Evolutionary conservation across 768 basidiomycete species (phyloP).

Genomic region (Daedalea quercina): DNA sequence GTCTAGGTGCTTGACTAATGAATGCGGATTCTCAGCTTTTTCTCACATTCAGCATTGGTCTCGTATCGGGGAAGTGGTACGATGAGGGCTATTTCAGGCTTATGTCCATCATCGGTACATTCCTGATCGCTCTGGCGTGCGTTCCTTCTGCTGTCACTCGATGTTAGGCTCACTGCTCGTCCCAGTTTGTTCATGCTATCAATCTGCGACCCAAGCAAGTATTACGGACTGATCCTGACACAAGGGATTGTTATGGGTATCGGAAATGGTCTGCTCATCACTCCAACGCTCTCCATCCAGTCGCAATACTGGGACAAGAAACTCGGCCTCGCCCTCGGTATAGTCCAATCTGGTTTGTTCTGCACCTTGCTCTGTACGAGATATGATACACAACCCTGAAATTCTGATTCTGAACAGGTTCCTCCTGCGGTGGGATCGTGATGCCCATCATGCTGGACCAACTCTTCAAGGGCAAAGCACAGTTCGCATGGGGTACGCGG

Average conservation of each 20-base stretch:
- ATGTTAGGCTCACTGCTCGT: background rate
- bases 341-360: too few species aligned
- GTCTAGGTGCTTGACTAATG: background rate
- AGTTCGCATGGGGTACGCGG: conserved; percentile 37
- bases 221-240: conserved; percentile 42
- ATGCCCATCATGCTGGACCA: conserved; percentile 29
- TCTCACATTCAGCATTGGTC: conserved; percentile 34
- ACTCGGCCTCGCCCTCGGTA: conserved; percentile 28
- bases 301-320: conserved; percentile 38
- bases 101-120: conserved; percentile 17
- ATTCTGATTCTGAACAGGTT: too few species aligned
- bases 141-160: conserved; percentile 4
- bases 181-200: conserved; percentile 39
- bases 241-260: conserved; percentile 48
- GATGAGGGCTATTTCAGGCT: conserved; percentile 41
- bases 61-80: conserved; percentile 33
- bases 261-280: conserved; percentile 37
- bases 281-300: conserved; percentile 39
- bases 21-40: conserved; percentile 30
- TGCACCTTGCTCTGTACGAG: too few species aligned
- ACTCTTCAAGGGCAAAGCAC: conserved; percentile 18
- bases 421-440: conserved; percentile 26
- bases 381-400: too few species aligned
- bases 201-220: conserved; percentile 29
- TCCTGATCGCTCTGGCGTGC: conserved; percentile 17